Conservation (phyloP, 2,329 filamentous ascomycete genomes). For the Clonostachys rosea region DNA sequence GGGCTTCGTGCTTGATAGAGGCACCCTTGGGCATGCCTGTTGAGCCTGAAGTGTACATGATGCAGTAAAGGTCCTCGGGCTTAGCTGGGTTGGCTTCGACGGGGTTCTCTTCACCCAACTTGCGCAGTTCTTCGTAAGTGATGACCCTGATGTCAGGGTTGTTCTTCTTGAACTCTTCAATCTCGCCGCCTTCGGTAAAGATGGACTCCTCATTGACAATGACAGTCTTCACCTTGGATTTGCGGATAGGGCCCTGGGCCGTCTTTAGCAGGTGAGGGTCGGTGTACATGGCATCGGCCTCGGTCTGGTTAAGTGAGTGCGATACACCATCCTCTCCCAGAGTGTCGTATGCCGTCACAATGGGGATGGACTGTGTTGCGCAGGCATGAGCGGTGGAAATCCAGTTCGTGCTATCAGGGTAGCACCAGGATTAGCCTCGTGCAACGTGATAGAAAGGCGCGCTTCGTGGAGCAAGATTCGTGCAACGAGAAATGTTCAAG, state of each 20-base stretch:
- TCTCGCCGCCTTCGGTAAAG: conserved; percentile 43
- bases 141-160: conserved; percentile 49
- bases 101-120: conserved; percentile 62
- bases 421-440: neutral
- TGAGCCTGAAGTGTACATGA: conserved; percentile 84
- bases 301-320: conserved; percentile 80
- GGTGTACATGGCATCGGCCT: conserved; percentile 78
- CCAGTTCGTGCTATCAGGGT: conserved; percentile 65
- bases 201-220: conserved; percentile 59
- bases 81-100: conserved; percentile 67
- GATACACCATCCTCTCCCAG: conserved; percentile 79
- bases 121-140: conserved; percentile 49
- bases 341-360: conserved; percentile 94
- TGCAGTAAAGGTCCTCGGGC: conserved; percentile 75
- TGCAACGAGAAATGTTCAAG: neutral
- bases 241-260: conserved; percentile 49
- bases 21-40: conserved; percentile 89
- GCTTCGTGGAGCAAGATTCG: neutral
- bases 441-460: neutral
- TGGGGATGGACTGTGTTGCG: conserved; percentile 81
- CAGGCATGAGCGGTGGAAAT: conserved; percentile 72
- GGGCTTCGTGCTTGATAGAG: conserved; percentile 72
- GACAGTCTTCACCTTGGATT: conserved; percentile 51
- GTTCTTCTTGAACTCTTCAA: conserved; percentile 51
- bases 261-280: conserved; percentile 74